Percentiles rank a stretch among this genome's conserved stretches.
Conservation (phyloP, 768 basidiomycete species). For the Inosperma sp. region DNA sequence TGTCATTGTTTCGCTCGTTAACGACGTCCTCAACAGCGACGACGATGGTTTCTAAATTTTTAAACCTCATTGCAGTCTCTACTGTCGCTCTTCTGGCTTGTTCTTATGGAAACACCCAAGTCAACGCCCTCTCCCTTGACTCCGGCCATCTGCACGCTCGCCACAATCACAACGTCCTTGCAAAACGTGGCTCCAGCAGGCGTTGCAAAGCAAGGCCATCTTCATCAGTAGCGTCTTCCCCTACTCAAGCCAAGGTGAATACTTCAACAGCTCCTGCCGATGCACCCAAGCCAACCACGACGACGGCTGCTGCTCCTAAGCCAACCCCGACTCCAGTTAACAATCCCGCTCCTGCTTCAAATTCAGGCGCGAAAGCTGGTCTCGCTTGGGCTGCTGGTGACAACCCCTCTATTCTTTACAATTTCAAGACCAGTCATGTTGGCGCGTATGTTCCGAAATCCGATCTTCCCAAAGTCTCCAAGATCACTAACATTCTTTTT, state of each 20-base stretch:
- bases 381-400: conserved; percentile 64
- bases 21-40: conserved; percentile 8
- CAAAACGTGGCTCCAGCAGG: conserved; percentile 42
- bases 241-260: conserved; percentile 12
- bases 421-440: conserved; percentile 46
- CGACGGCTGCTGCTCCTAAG: conserved; percentile 19
- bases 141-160: conserved; percentile 34
- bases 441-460: conserved; percentile 40
- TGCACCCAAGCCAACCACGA: conserved; percentile 8
- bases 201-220: conserved; percentile 46
- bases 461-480: too few species aligned
- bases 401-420: conserved; percentile 38
- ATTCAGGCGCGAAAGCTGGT: conserved; percentile 47
- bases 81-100: conserved; percentile 53
- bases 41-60: conserved; percentile 48
- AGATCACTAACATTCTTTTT: too few species aligned
- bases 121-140: conserved; percentile 50
- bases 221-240: neutral
- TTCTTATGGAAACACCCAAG: conserved; percentile 43
- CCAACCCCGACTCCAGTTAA: conserved; percentile 2
- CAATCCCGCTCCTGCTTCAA: conserved; percentile 2
- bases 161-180: conserved; percentile 37
- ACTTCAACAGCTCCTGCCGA: conserved; percentile 16
- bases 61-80: conserved; percentile 56
- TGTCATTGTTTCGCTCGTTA: conserved; percentile 24